Evolutionary conservation across 2,329 filamentous ascomycete genomes (phyloP).

Genomic region (Ampelomyces quisqualis): DNA sequence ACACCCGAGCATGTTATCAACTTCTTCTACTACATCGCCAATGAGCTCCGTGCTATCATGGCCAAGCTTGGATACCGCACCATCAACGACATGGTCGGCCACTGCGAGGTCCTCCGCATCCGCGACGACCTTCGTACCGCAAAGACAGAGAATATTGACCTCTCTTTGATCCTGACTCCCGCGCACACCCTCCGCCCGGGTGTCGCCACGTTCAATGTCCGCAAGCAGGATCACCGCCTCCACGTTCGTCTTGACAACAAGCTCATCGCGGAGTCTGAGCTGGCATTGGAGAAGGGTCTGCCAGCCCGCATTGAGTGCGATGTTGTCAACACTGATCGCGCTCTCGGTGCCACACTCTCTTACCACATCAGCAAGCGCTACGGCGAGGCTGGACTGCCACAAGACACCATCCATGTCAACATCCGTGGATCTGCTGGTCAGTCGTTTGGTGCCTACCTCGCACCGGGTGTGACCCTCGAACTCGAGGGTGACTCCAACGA

Average conservation of each 20-base stretch:
- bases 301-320: slow-evolving; percentile 94
- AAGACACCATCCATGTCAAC: slow-evolving; percentile 93
- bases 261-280: slow-evolving; percentile 90
- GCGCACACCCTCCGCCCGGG: slow-evolving; percentile 94
- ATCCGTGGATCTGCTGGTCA: slow-evolving; percentile 96
- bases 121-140: slow-evolving; percentile 82
- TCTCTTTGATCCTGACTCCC: slow-evolving; percentile 88
- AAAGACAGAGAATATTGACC: slow-evolving; percentile 90
- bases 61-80: slow-evolving; percentile 91
- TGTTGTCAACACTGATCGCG: slow-evolving; percentile 93
- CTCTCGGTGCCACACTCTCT: slow-evolving; percentile 87
- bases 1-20: slow-evolving; percentile 97
- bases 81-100: slow-evolving; percentile 97
- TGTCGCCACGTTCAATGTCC: slow-evolving; percentile 94
- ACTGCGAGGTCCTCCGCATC: slow-evolving; percentile 80
- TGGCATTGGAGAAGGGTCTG: slow-evolving; percentile 90
- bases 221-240: slow-evolving; percentile 94
- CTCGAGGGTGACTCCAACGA: slow-evolving; percentile 96
- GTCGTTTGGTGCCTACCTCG: slow-evolving; percentile 92
- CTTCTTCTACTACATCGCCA: slow-evolving; percentile 97
- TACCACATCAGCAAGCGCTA: slow-evolving; percentile 95
- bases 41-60: slow-evolving; percentile 96
- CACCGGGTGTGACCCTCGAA: slow-evolving; percentile 89
- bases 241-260: slow-evolving; percentile 95
- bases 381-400: slow-evolving; percentile 82